These are phyloP conservation scores for Massariosphaeria phaeospora DNA, from an alignment of 495 filamentous ascomycete genomes.

Conservation along the genomic window DNA sequence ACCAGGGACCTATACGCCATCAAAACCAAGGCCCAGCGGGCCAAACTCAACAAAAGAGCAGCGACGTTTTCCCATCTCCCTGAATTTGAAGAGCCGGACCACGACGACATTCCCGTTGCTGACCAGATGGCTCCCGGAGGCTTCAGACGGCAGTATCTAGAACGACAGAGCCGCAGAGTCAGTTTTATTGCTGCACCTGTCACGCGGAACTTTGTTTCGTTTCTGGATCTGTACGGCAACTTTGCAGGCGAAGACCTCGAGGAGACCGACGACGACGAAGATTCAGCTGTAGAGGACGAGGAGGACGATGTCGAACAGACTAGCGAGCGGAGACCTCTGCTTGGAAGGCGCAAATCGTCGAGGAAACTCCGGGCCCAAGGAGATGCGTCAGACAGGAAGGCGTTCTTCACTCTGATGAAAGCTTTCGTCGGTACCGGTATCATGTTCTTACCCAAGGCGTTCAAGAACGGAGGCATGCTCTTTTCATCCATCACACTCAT, in stretches of 20 bases:
- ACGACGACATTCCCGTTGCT: slow-evolving; percentile 43
- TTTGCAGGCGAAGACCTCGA: slow-evolving; percentile 68
- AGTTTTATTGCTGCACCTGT: slow-evolving; percentile 47
- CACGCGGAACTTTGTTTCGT: slow-evolving; percentile 62
- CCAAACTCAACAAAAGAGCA: slow-evolving; percentile 48
- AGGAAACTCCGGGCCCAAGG: slow-evolving; percentile 45
- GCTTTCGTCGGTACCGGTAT: slow-evolving; percentile 64
- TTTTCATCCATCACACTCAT: slow-evolving; percentile 59
- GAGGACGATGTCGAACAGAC: slow-evolving; percentile 43
- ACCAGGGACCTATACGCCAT: slow-evolving; percentile 65
- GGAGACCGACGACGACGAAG: slow-evolving; percentile 55
- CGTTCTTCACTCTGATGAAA: slow-evolving; percentile 65
- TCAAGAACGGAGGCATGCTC: slow-evolving; percentile 61
- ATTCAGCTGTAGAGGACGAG: slow-evolving; percentile 45
- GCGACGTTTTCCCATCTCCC: slow-evolving; percentile 53
- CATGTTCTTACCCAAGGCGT: slow-evolving; percentile 65
- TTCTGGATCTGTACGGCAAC: slow-evolving; percentile 63
- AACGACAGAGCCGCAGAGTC: slow-evolving; percentile 36
- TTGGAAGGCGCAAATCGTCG: slow-evolving; percentile 48
- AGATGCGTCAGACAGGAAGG: slow-evolving; percentile 55
- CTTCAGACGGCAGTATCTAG: slow-evolving; percentile 52
- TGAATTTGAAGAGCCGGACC: slow-evolving; percentile 10
- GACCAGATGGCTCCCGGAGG: slow-evolving; percentile 56
- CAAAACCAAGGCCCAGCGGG: slow-evolving; percentile 43
- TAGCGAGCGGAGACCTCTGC: slow-evolving; percentile 47